Conservation (phyloP, 169 alveolate species). For the Eimeria sp. region DNA sequence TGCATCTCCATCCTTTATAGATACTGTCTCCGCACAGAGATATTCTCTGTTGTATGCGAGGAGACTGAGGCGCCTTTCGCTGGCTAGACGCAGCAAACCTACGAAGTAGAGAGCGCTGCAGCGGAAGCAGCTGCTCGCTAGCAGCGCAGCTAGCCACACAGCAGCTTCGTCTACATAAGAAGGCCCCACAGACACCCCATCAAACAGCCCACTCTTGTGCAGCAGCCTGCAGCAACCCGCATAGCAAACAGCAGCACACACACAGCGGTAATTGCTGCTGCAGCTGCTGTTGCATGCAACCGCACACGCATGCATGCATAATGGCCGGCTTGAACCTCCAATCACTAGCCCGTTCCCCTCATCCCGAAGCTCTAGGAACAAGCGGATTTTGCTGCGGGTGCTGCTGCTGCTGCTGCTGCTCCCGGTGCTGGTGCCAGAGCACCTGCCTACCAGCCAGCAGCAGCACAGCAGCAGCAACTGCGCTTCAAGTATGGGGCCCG, state of each 20-base stretch:
- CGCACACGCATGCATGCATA: background rate
- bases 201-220: constrained; percentile 47
- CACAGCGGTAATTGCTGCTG: background rate
- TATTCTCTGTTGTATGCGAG: constrained; percentile 2
- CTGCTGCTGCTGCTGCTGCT: background rate
- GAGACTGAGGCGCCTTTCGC: constrained; percentile 44
- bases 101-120: constrained; percentile 58
- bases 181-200: background rate
- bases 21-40: background rate
- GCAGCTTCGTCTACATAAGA: constrained; percentile 29
- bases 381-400: background rate
- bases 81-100: constrained; percentile 5
- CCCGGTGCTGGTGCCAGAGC: background rate
- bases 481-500: background rate
- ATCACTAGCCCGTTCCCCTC: background rate
- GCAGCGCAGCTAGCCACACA: constrained; percentile 32
- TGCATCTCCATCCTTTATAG: background rate
- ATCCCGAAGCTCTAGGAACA: background rate
- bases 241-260: background rate
- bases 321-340: background rate
- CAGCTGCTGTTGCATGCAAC: background rate
- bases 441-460: background rate
- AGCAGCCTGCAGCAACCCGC: constrained; percentile 33
- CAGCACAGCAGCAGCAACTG: background rate
- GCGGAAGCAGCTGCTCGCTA: constrained; percentile 38